Conservation (phyloP, 805 yeast genomes). For the Ogataea paradorogensis region DNA sequence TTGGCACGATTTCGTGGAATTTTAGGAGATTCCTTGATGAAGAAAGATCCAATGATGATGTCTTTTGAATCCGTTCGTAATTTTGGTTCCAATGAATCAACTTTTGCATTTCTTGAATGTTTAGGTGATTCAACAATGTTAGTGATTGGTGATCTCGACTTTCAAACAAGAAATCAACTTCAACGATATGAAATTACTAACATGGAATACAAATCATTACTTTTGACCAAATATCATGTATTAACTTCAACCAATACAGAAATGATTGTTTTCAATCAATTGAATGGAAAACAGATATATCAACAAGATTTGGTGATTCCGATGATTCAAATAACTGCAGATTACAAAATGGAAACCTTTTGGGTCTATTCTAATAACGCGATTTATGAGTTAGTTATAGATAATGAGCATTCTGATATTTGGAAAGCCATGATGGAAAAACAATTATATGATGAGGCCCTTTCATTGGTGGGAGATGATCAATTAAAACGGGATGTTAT, state of each 20-base stretch:
- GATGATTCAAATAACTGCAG: slow-evolving; percentile 43
- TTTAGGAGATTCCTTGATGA: slow-evolving; percentile 16
- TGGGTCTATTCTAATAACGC: slow-evolving; percentile 68
- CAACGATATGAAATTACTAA: slow-evolving; percentile 1
- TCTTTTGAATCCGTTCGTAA: slow-evolving; percentile 17
- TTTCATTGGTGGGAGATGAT: slow-evolving; percentile 38
- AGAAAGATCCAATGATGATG: slow-evolving; percentile 23
- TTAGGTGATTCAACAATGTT: slow-evolving; percentile 19
- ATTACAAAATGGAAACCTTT: slow-evolving; percentile 51
- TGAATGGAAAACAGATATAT: slow-evolving; percentile 46
- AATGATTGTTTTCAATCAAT: slow-evolving; percentile 45
- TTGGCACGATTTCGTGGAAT: slow-evolving; percentile 15
- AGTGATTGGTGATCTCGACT: slow-evolving; percentile 19
- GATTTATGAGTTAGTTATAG: slow-evolving; percentile 70
- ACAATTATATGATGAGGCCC: slow-evolving; percentile 62
- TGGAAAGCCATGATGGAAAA: slow-evolving; percentile 64
- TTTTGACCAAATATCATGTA: slow-evolving; percentile 54
- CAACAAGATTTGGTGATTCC: slow-evolving; percentile 31
- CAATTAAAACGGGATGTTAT: slow-evolving; percentile 45
- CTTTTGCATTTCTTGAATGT: slow-evolving; percentile 24
- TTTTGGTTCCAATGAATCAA: slow-evolving; percentile 9
- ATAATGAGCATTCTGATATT: slow-evolving; percentile 67
- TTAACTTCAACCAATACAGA: slow-evolving; percentile 42
- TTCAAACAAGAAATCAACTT: slow-evolving; percentile 24
- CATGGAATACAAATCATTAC: slow-evolving; percentile 28